Percentiles rank a stretch among this genome's conserved stretches.
phyloP scores from a whole-genome alignment of 306 rosid genomes.

The Purshia tridentata region DNA sequence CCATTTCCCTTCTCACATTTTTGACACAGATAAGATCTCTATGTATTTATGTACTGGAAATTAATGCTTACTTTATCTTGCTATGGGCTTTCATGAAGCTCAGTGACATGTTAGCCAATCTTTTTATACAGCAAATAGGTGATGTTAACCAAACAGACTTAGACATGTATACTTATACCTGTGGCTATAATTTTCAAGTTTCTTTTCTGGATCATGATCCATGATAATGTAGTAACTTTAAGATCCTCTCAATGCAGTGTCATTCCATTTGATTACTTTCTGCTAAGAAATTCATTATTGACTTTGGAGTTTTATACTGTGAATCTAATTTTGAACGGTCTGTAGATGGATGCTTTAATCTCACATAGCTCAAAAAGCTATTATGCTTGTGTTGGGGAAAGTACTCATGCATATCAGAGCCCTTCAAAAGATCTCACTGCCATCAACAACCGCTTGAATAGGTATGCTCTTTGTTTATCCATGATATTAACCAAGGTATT shows the following conservation, averaged over 20 bases:
- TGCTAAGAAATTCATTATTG: not conserved
- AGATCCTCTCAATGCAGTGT: not conserved
- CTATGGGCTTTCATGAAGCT: not conserved
- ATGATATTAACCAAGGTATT: slow-evolving; percentile 1
- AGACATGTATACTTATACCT: not conserved
- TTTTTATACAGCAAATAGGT: not conserved
- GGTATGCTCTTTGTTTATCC: slow-evolving; percentile 43
- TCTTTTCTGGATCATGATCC: not conserved
- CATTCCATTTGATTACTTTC: not conserved
- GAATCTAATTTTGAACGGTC: not conserved
- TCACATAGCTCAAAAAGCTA: slow-evolving; percentile 96
- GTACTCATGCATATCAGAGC: slow-evolving; percentile 99
- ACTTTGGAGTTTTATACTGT: not conserved
- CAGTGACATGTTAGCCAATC: not conserved
- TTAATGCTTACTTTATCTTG: not conserved
- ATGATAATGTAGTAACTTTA: not conserved
- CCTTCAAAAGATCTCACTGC: slow-evolving; percentile 96
- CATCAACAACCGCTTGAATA: slow-evolving; percentile 87
- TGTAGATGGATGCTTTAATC: slow-evolving; percentile 95
- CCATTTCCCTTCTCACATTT: not conserved
- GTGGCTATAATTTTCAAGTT: not conserved
- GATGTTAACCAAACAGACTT: not conserved
- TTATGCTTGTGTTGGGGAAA: slow-evolving; percentile 97
- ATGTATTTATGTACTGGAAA: no score
- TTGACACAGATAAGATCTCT: not conserved